Conservation (phyloP, 1,284 basidiomycete genomes). For the Cryptococcus wingfieldii region DNA sequence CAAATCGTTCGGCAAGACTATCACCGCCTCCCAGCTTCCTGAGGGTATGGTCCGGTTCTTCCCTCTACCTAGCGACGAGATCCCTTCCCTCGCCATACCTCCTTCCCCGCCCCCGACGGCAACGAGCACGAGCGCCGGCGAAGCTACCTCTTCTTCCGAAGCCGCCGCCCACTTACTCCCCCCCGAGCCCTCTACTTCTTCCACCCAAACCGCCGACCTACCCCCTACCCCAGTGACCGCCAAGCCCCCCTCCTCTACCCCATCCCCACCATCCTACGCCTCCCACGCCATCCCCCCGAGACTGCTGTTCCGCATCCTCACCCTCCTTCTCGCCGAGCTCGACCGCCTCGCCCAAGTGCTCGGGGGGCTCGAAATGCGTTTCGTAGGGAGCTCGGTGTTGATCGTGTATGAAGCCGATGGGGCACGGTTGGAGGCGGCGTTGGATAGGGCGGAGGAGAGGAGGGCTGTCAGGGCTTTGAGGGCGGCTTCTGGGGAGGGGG, state of each 20-base stretch:
- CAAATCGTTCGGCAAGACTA: conserved; percentile 75
- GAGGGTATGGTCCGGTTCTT: conserved; percentile 75
- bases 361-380: conserved; percentile 62
- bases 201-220: conserved; percentile 22
- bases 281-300: conserved; percentile 55
- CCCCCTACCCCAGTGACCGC: conserved; percentile 17
- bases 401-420: conserved; percentile 77
- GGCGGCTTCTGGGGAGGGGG: conserved; percentile 8
- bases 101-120: conserved; percentile 12
- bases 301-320: conserved; percentile 60
- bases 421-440: conserved; percentile 50
- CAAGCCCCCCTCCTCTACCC: background rate
- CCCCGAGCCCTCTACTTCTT: conserved; percentile 10
- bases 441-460: conserved; percentile 47
- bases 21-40: conserved; percentile 63
- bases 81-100: conserved; percentile 18
- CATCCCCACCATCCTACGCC: conserved; percentile 10
- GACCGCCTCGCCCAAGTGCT: conserved; percentile 57
- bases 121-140: conserved; percentile 33
- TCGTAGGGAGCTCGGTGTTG: conserved; percentile 76
- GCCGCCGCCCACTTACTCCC: conserved; percentile 1
- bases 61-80: conserved; percentile 51
- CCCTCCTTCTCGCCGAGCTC: conserved; percentile 52
- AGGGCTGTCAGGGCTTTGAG: conserved; percentile 25
- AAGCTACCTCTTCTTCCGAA: conserved; percentile 1